Evolutionary conservation across 2,329 filamentous ascomycete species (phyloP).

Genomic region (Fusarium sp.): DNA sequence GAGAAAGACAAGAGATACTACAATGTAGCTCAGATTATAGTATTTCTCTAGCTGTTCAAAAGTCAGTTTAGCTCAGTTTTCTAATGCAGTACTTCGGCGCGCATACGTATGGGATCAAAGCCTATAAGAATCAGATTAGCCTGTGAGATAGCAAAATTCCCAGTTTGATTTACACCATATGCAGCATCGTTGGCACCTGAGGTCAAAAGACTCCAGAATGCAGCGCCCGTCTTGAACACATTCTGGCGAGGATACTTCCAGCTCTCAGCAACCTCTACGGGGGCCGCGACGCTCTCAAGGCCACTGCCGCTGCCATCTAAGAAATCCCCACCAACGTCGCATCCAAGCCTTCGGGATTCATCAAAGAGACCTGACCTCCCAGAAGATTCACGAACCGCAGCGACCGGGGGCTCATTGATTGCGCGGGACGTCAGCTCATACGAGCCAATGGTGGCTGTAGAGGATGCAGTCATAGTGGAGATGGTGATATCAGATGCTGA

Average conservation of each 20-base stretch:
- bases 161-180: conserved; percentile 62
- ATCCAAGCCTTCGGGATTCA: conserved; percentile 12
- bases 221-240: conserved; percentile 61
- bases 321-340: not conserved
- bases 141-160: not conserved
- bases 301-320: conserved; percentile 4
- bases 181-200: conserved; percentile 70
- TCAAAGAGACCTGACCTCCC: not conserved
- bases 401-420: conserved; percentile 11
- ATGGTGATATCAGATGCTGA: conserved; percentile 20
- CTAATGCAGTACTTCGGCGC: not conserved
- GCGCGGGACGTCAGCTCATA: conserved; percentile 32
- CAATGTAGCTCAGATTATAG: conserved; percentile 70
- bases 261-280: conserved; percentile 23
- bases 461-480: conserved; percentile 29
- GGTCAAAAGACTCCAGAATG: conserved; percentile 69
- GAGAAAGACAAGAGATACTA: conserved; percentile 75
- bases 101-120: conserved; percentile 61
- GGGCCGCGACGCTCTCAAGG: conserved; percentile 19
- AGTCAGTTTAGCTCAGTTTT: not conserved
- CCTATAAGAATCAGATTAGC: conserved; percentile 48
- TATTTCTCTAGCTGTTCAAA: conserved; percentile 55
- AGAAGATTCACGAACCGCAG: conserved; percentile 1
- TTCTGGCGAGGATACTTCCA: conserved; percentile 53
- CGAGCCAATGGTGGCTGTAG: conserved; percentile 38